Evolutionary conservation across 106 monocot genomes (phyloP).

Genomic region (Posidonia australis): DNA sequence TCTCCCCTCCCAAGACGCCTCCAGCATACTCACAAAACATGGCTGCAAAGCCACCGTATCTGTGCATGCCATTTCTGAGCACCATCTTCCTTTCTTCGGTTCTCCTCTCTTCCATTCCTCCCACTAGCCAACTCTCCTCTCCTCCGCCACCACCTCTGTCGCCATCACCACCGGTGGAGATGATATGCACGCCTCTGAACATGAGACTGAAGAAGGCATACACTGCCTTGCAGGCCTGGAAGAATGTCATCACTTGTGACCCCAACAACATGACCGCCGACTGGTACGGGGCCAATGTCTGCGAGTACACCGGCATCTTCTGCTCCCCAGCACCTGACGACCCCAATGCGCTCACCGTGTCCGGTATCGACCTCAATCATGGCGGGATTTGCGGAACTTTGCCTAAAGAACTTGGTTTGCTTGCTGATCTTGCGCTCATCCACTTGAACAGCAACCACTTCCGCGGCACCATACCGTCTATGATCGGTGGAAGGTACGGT

Average conservation of each 20-base stretch:
- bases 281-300: slow-evolving; percentile 44
- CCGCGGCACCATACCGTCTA: slow-evolving; percentile 9
- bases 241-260: slow-evolving; percentile 30
- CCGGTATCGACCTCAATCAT: slow-evolving; percentile 37
- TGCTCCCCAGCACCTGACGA: slow-evolving; percentile 39
- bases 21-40: neutral
- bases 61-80: no score
- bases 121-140: no score
- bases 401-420: slow-evolving; percentile 14
- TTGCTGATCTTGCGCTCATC: slow-evolving; percentile 4
- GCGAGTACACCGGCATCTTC: slow-evolving; percentile 44
- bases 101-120: neutral
- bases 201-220: slow-evolving; percentile 25
- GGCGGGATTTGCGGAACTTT: slow-evolving; percentile 24
- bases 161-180: neutral
- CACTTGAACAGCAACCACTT: slow-evolving; percentile 18
- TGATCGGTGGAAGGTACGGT: neutral
- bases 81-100: no score
- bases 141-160: neutral
- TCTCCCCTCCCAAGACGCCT: neutral
- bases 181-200: neutral
- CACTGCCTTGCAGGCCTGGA: slow-evolving; percentile 39
- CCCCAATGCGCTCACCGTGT: slow-evolving; percentile 21
- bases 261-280: slow-evolving; percentile 34
- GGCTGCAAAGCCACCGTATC: neutral